phyloP scores from a whole-genome alignment of 2,329 filamentous ascomycete genomes.

The Microdochium trichocladiopsis region DNA sequence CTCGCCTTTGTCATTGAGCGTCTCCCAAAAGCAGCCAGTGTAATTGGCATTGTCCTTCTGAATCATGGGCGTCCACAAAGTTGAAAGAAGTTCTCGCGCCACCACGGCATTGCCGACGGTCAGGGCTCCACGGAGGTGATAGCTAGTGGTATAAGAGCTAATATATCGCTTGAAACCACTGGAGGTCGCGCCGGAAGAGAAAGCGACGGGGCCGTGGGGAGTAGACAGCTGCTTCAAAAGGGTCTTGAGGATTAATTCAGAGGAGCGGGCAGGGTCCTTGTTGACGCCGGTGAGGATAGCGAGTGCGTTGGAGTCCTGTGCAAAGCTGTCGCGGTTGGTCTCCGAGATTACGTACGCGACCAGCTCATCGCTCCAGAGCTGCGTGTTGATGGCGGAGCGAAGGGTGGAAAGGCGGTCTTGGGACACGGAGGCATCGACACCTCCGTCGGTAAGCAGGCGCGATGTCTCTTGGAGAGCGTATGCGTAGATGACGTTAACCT shows the following conservation, averaged over 20 bases:
- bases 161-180: conserved; percentile 12
- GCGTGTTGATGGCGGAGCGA: conserved; percentile 13
- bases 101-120: conserved; percentile 3
- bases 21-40: conserved; percentile 22
- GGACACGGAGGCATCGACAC: conserved; percentile 12
- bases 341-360: conserved; percentile 17
- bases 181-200: conserved; percentile 5
- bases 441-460: conserved; percentile 10
- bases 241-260: conserved; percentile 10
- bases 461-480: conserved; percentile 19
- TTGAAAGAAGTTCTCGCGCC: conserved; percentile 7
- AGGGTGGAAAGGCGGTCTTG: conserved; percentile 13
- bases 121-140: conserved; percentile 20
- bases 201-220: conserved; percentile 8
- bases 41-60: conserved; percentile 13
- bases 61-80: conserved; percentile 17
- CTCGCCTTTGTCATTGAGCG: conserved; percentile 10
- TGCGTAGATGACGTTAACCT: conserved; percentile 24
- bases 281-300: conserved; percentile 21
- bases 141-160: conserved; percentile 18
- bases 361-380: conserved; percentile 16
- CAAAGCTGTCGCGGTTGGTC: conserved; percentile 9
- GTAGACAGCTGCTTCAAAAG: conserved; percentile 1
- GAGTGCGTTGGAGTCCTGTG: conserved; percentile 22
- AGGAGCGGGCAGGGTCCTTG: conserved; percentile 4